Evolutionary conservation across 176 grass and related monocot species (phyloP).

Genomic region (Panicum miliaceum): DNA sequence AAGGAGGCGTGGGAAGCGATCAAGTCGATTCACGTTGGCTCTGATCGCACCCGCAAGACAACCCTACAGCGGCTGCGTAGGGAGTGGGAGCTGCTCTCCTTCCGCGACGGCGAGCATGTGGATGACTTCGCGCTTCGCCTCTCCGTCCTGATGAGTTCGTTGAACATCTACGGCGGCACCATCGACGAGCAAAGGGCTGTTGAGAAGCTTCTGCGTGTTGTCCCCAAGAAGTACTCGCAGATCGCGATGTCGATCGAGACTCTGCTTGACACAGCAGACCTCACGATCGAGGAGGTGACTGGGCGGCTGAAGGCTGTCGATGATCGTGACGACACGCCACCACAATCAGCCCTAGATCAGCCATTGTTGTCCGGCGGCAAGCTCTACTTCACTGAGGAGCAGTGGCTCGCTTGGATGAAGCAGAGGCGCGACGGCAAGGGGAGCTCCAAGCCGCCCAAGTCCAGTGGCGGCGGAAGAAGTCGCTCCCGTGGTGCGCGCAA

Average conservation of each 20-base stretch:
- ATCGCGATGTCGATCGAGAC: neutral
- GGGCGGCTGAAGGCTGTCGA: neutral
- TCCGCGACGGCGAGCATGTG: neutral
- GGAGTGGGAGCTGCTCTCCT: neutral
- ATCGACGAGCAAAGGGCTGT: neutral
- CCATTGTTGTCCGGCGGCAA: neutral
- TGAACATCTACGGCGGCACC: neutral
- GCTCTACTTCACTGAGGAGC: slow-evolving; percentile 1
- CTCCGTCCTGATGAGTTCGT: neutral
- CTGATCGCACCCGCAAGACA: neutral
- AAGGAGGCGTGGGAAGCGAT: neutral
- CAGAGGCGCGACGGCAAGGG: neutral
- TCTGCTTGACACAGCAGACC: neutral
- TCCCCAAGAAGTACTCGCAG: neutral
- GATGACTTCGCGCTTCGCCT: neutral
- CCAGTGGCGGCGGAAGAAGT: no score
- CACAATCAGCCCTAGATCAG: neutral
- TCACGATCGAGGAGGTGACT: neutral
- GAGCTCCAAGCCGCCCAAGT: neutral
- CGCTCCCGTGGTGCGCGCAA: neutral
- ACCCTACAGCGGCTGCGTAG: neutral
- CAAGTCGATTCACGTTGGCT: neutral
- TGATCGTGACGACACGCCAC: neutral
- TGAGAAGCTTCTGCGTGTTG: neutral
- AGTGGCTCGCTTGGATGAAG: neutral